These are phyloP conservation scores for Calocybe gambosa DNA, from an alignment of 1,284 basidiomycete genomes.

Conservation along the genomic window DNA sequence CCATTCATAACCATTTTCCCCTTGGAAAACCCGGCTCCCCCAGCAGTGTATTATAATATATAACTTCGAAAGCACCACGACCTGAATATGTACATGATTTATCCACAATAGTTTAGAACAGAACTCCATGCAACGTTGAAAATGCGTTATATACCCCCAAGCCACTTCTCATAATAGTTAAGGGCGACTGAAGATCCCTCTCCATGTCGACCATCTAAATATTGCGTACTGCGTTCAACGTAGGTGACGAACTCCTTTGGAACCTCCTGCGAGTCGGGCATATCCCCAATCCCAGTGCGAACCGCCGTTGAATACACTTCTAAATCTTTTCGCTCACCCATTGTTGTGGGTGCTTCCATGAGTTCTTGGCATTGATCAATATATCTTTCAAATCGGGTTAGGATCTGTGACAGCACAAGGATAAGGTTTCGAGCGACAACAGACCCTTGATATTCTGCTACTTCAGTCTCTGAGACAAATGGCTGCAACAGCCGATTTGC, in stretches of 20 bases:
- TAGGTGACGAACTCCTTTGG: slow-evolving; percentile 37
- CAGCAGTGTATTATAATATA: too few species aligned
- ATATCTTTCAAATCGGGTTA: slow-evolving; percentile 38
- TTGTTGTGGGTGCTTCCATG: slow-evolving; percentile 45
- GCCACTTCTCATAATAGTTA: slow-evolving; percentile 39
- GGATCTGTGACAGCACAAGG: slow-evolving; percentile 1
- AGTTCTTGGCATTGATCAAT: slow-evolving; percentile 68
- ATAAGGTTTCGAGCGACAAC: slow-evolving; percentile 16
- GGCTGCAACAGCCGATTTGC: slow-evolving; percentile 63
- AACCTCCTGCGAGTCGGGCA: slow-evolving; percentile 31
- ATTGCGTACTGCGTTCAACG: slow-evolving; percentile 33
- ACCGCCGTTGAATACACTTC: slow-evolving; percentile 52
- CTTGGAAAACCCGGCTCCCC: too few species aligned
- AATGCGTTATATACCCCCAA: too few species aligned
- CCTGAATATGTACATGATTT: too few species aligned
- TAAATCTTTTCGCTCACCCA: slow-evolving; percentile 48
- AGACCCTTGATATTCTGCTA: slow-evolving; percentile 76
- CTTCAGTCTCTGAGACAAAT: slow-evolving; percentile 56
- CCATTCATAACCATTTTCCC: too few species aligned
- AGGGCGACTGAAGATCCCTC: slow-evolving; percentile 32
- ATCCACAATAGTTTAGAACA: too few species aligned
- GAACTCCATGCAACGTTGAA: too few species aligned
- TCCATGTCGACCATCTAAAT: slow-evolving; percentile 24
- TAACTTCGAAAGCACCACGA: too few species aligned
- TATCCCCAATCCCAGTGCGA: slow-evolving; percentile 39